Percentiles rank a stretch among this genome's conserved stretches.
phyloP scores from a whole-genome alignment of 208 protist genomes.

The Leishmania martiniquensis region DNA sequence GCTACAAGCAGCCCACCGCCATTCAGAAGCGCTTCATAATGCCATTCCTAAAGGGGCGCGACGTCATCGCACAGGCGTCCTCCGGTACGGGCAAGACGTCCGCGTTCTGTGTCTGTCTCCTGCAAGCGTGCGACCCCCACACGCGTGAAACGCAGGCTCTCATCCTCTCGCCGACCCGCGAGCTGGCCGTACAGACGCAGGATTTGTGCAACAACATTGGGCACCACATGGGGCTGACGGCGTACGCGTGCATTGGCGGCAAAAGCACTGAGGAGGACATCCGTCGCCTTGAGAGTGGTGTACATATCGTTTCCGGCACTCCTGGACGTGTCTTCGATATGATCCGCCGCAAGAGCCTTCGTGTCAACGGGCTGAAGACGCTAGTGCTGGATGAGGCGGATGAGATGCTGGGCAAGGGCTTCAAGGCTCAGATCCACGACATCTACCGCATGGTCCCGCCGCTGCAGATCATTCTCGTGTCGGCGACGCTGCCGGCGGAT shows the following conservation, averaged over 20 bases:
- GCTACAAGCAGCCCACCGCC: slow-evolving; percentile 98
- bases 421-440: slow-evolving; percentile 99
- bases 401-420: slow-evolving; percentile 99
- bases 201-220: slow-evolving; percentile 95
- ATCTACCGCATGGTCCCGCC: slow-evolving; percentile 96
- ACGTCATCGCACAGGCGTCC: slow-evolving; percentile 98
- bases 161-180: slow-evolving; percentile 97
- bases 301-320: slow-evolving; percentile 98
- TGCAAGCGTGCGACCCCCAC: slow-evolving; percentile 86
- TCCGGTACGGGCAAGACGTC: slow-evolving; percentile 99
- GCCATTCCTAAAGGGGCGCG: slow-evolving; percentile 87
- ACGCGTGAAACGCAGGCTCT: slow-evolving; percentile 94
- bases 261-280: slow-evolving; percentile 95
- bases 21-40: slow-evolving; percentile 98
- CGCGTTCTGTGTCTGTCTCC: slow-evolving; percentile 95
- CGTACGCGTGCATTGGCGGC: slow-evolving; percentile 92
- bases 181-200: slow-evolving; percentile 98
- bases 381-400: slow-evolving; percentile 99
- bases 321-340: slow-evolving; percentile 98
- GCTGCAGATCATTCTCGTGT: slow-evolving; percentile 93
- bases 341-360: slow-evolving; percentile 93
- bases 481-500: slow-evolving; percentile 88
- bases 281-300: slow-evolving; percentile 86
- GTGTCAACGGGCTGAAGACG: slow-evolving; percentile 85
- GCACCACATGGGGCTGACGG: slow-evolving; percentile 92